Base-by-base conservation (phyloP, 148 eudicot species). In the Chenopodium formosanum region DNA sequence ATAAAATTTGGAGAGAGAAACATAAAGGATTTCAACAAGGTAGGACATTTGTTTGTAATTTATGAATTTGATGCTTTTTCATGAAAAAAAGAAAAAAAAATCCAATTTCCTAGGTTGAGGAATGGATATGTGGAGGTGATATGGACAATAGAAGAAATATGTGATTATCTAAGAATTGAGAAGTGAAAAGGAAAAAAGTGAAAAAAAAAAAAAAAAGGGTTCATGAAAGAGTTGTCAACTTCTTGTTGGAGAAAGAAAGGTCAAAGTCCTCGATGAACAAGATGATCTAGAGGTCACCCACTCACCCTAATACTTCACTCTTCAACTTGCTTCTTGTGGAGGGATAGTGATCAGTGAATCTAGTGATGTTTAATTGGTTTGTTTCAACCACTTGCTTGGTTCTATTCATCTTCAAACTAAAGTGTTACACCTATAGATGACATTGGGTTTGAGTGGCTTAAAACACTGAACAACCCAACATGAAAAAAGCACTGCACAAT, bases 1-100 rank as follows among this genome's bases (percentile, higher is more conserved):
- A 76, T 70, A 22, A 56, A 56, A 79, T 71, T 79, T 60, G 9
- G 68, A 70, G 82, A 70, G 50, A 70, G 31, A 70, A 72, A n/a
- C 32, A 79, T 29, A 70, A 20, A 48, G 65, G 7, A 17, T 48
- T 69, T 3, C n/a, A 76, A 14, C 20, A 40, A 66, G 13, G 50
- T 40, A 40, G 44, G 44, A 48, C 7, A 0, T 47, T 47, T 73
- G 9, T 3, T 46, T 20, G 40, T 17, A 50, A 50, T 12, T 2
- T 50, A 9, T 50, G 53, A 50, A 12, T 50, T 50, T 50, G 53
- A 50, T 50, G 53, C 12, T 50, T 13, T 50, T 12, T 10, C 12
- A 50, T 10, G 13, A 10, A 8, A 0, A 47, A 47, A 46, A 47
- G 8, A 47, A 47, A 48, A 10, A 48, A 0, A 50, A 50, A 50